These are phyloP conservation scores for Ogataea corticis DNA, from an alignment of 805 yeast genomes.

Conservation along the genomic window DNA sequence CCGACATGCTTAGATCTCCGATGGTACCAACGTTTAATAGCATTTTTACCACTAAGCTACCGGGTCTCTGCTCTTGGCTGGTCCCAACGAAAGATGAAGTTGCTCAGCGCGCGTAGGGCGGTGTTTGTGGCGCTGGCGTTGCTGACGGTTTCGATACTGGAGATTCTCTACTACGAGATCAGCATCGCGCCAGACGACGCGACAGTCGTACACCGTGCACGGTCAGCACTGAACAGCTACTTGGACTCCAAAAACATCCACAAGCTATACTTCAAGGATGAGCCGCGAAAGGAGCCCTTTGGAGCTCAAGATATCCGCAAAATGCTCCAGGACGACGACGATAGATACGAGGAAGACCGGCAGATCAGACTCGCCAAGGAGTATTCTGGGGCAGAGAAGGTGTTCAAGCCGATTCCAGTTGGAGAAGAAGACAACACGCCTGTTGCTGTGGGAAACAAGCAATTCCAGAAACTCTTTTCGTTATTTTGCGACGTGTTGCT, in stretches of 20 bases:
- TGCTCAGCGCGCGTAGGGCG: conserved; percentile 1
- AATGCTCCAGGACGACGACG: conserved; percentile 15
- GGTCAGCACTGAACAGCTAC: conserved; percentile 7
- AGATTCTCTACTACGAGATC: conserved; percentile 8
- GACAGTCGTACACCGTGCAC: conserved; percentile 5
- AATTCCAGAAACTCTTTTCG: conserved; percentile 6
- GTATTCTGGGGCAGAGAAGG: not conserved
- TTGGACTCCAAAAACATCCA: conserved; percentile 7
- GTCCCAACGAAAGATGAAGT: not conserved
- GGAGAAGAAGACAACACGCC: not conserved
- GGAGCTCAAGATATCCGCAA: conserved; percentile 15
- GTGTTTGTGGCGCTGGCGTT: conserved; percentile 1
- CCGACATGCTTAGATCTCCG: not conserved
- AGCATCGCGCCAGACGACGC: conserved; percentile 9
- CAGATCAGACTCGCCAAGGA: conserved; percentile 7
- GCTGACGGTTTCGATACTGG: conserved; percentile 3
- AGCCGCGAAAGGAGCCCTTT: conserved; percentile 12
- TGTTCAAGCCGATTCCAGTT: conserved; percentile 1
- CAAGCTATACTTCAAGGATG: conserved; percentile 16
- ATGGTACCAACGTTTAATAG: too few relatives aligned
- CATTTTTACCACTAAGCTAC: too few relatives aligned
- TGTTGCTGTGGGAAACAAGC: conserved; percentile 1
- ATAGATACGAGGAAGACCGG: conserved; percentile 13
- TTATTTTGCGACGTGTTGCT: conserved; percentile 14
- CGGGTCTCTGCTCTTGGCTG: too few relatives aligned